Conservation (phyloP, 345 rosid genomes). For the Aegle marmelos region DNA sequence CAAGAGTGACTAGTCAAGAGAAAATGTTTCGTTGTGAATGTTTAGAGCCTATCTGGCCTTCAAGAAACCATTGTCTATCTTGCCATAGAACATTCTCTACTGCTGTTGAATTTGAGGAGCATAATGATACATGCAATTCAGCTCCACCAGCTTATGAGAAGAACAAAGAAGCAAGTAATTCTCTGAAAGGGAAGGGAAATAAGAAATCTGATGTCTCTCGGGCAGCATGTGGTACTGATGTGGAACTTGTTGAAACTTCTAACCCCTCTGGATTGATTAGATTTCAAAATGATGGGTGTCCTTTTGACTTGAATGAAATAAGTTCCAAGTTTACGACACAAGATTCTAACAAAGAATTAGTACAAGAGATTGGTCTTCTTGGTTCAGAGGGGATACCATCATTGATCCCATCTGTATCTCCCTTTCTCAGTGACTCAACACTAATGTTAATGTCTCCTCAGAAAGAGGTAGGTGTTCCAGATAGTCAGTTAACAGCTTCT, state of each 20-base stretch:
- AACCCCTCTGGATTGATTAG: conserved; percentile 55
- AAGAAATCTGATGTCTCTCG: conserved; percentile 26
- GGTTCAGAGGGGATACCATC: conserved; percentile 74
- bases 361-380: conserved; percentile 79
- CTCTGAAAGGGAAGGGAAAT: conserved; percentile 43
- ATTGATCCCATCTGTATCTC: conserved; percentile 49
- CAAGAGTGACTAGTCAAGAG: conserved; percentile 41
- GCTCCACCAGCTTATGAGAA: conserved; percentile 39
- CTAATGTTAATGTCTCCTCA: conserved; percentile 31
- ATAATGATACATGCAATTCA: conserved; percentile 54
- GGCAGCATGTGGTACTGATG: conserved; percentile 32
- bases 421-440: conserved; percentile 49
- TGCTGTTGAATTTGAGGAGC: conserved; percentile 55
- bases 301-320: conserved; percentile 65
- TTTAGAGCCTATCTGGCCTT: conserved; percentile 79
- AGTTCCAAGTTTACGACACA: conserved; percentile 71
- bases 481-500: conserved; percentile 28
- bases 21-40: conserved; percentile 74
- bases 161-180: conserved; percentile 38
- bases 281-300: conserved; percentile 61
- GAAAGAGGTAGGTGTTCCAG: conserved; percentile 29
- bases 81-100: conserved; percentile 73
- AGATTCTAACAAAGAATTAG: conserved; percentile 81
- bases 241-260: conserved; percentile 31
- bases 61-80: conserved; percentile 67